Evolutionary conservation across 208 protist genomes (phyloP).

Genomic region (Leptomonas seymouri): DNA sequence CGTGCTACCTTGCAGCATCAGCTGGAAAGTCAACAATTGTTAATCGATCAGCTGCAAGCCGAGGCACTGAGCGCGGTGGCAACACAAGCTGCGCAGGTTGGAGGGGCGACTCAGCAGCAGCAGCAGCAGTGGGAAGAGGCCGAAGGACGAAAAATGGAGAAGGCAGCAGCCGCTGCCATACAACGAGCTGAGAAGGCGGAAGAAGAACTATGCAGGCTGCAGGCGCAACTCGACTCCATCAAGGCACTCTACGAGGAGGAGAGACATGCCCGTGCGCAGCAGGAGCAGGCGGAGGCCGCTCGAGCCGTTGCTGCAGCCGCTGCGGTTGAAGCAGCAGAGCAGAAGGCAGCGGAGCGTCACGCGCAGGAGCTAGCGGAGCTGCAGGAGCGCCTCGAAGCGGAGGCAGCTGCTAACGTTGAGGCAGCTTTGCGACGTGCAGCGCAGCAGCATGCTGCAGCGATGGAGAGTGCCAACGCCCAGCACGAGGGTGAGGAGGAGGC

Average conservation of each 20-base stretch:
- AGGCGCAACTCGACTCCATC: constrained; percentile 7
- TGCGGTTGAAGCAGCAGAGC: constrained; percentile 5
- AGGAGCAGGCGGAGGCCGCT: constrained; percentile 3
- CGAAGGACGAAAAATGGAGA: background rate
- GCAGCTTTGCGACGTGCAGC: background rate
- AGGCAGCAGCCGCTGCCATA: background rate
- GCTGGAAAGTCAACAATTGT: constrained; percentile 10
- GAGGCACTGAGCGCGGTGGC: background rate
- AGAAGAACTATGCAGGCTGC: background rate
- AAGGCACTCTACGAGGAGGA: constrained; percentile 12
- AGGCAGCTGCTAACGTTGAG: background rate
- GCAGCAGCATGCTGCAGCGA: constrained; percentile 6
- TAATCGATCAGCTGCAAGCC: background rate
- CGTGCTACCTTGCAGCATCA: constrained; percentile 20
- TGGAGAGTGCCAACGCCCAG: background rate
- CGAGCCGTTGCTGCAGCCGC: constrained; percentile 9
- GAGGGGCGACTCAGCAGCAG: background rate
- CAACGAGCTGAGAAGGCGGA: constrained; percentile 9
- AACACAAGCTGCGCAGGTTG: background rate
- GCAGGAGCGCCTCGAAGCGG: constrained; percentile 8
- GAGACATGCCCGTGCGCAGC: constrained; percentile 1
- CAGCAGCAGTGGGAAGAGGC: background rate
- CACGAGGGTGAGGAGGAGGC: constrained; percentile 1
- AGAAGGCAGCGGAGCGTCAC: constrained; percentile 15
- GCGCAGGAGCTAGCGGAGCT: constrained; percentile 30